Conservation (phyloP, 805 yeast species). For the Tetrapisispora nanseiensis region DNA sequence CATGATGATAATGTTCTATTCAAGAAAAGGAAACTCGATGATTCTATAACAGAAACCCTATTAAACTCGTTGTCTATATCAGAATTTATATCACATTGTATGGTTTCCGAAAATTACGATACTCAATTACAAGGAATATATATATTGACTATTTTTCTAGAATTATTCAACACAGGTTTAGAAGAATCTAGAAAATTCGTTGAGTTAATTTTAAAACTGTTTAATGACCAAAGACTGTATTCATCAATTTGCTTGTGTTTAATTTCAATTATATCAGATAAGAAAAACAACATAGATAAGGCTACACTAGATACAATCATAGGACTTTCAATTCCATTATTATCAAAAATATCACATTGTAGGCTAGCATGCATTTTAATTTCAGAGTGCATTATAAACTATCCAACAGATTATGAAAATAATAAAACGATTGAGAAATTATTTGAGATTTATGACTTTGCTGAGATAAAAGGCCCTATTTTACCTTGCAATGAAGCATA, state of each 20-base stretch:
- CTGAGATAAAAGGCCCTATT: conserved; percentile 56
- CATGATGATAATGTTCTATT: conserved; percentile 8
- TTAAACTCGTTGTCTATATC: conserved; percentile 8
- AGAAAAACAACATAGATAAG: conserved; percentile 1
- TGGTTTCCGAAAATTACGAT: conserved; percentile 5
- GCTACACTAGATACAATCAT: conserved; percentile 18
- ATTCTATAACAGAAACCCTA: conserved; percentile 8
- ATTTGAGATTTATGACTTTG: conserved; percentile 40
- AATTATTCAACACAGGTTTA: conserved; percentile 4
- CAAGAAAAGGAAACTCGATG: conserved; percentile 15
- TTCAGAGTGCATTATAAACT: conserved; percentile 14
- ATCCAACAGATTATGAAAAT: conserved; percentile 26
- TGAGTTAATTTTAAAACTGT: conserved; percentile 8
- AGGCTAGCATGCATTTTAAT: conserved; percentile 20
- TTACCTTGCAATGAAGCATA: conserved; percentile 38
- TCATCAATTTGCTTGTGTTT: conserved; percentile 18
- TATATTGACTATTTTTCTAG: conserved; percentile 12
- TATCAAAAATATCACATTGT: conserved; percentile 19
- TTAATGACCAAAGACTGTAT: conserved; percentile 10
- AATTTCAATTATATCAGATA: conserved; percentile 17
- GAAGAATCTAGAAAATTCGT: conserved; percentile 4
- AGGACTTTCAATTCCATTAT: conserved; percentile 28
- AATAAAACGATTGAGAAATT: conserved; percentile 36
- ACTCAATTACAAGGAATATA: conserved; percentile 15
- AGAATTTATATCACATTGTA: conserved; percentile 13